Base-by-base conservation (phyloP, 2,329 filamentous ascomycete species). In the Colletotrichum scovillei region DNA sequence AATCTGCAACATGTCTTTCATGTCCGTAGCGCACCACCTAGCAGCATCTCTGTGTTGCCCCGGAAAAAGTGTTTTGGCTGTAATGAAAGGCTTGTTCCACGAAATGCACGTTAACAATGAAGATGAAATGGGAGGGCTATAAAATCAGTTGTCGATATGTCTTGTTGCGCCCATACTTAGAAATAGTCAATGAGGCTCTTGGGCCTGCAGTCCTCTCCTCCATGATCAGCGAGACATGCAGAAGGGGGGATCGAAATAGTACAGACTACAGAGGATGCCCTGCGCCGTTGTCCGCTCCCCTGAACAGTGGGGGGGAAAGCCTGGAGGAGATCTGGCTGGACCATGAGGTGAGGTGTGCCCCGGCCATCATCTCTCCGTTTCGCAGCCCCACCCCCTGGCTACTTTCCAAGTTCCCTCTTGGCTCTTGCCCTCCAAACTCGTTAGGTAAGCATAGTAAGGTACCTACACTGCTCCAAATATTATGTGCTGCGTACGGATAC, bases 1-100 rank as follows among this genome's bases (percentile, higher is more conserved):
- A 69, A 46, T 73, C 70, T 73, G 70, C 66, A 73, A 69, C 66
- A 65, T 73, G 69, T 73, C 70, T 69, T 69, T 63, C 49, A 58
- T 35, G 32, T 58, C 57, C 55, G 64, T 58, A 28, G 46, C 42
- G 60, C 69, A 55, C 69, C 16, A 42, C 38, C 38, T 59, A 72
- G 66, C 49, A 68, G 69, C 49, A 63, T 49, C 49, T 30, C 57
- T 55, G 26, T 49, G 57, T 46, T 49, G 28, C 59, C 59, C 22
- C 16, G 19, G 30, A 52, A 52, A 8, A 11, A 3, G 26, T 8
- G 7, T 6, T 32, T 11, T 26, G 38, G 14, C 26, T 52, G 26
- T 11, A 63, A 11, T 32, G 60, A 63, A 52, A 24, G 9, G 16
- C 38, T 49, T 26, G 19, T 16, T 14, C 42, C n/a, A 16, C 16